Conservation (phyloP, 306 rosid species). For the Trifolium repens region DNA sequence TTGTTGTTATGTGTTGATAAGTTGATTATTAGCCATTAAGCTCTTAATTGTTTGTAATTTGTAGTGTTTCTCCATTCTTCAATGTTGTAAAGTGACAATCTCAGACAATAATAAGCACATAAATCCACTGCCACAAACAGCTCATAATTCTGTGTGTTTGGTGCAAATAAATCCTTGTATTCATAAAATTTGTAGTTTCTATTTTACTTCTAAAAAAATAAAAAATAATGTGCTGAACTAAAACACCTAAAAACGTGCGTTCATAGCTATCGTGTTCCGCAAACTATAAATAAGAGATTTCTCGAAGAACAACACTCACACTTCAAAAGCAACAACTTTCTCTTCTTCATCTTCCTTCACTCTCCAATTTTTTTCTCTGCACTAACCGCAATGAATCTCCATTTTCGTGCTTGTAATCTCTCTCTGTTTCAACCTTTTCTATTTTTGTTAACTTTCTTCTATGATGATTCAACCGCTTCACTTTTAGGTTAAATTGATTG, state of each 20-base stretch:
- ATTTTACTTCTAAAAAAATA: background rate
- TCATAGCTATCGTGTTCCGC: background rate
- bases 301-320: background rate
- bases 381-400: conserved; percentile 6
- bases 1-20: conserved; percentile 50
- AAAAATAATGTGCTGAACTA: conserved; percentile 20
- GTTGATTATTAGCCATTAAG: conserved; percentile 42
- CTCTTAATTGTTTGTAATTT: conserved; percentile 52
- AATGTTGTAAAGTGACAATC: conserved; percentile 38
- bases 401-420: conserved; percentile 13
- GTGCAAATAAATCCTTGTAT: conserved; percentile 38
- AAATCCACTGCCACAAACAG: conserved; percentile 39
- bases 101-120: conserved; percentile 29
- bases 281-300: conserved; percentile 30
- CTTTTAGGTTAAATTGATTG: background rate
- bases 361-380: conserved; percentile 21
- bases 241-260: background rate
- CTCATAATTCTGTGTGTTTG: conserved; percentile 20
- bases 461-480: background rate
- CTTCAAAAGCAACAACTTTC: conserved; percentile 8
- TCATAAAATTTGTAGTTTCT: conserved; percentile 16
- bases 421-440: conserved; percentile 12
- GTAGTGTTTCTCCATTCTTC: conserved; percentile 49
- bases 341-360: conserved; percentile 12
- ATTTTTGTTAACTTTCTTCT: background rate